Conservation (phyloP, 2,329 filamentous ascomycete genomes). For the Cladosporium sp. region DNA sequence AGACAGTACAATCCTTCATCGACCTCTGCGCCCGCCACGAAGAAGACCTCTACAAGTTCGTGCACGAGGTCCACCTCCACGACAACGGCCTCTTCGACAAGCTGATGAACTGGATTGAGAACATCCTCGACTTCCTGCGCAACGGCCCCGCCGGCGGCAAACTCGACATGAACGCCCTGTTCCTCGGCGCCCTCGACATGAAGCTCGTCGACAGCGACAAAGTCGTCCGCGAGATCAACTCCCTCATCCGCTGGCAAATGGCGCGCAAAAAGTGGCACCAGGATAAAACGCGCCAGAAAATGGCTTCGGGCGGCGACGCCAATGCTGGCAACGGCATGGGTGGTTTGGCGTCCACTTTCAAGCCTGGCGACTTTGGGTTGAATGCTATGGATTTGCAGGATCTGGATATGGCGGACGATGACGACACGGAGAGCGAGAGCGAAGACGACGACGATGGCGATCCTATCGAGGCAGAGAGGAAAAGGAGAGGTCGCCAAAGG, state of each 20-base stretch:
- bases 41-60: constrained; percentile 97
- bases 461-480: constrained; percentile 83
- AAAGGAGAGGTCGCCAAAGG: constrained; percentile 71
- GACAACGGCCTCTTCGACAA: constrained; percentile 96
- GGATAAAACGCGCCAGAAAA: constrained; percentile 97
- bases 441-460: constrained; percentile 73
- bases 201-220: constrained; percentile 68
- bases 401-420: constrained; percentile 74
- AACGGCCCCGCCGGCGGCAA: constrained; percentile 79
- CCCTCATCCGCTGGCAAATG: constrained; percentile 89
- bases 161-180: constrained; percentile 90
- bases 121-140: constrained; percentile 88
- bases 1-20: constrained; percentile 97
- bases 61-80: constrained; percentile 95
- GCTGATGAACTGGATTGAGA: constrained; percentile 96
- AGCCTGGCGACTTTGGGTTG: constrained; percentile 83
- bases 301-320: constrained; percentile 64
- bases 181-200: constrained; percentile 73
- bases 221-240: constrained; percentile 78
- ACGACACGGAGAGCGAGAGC: constrained; percentile 65
- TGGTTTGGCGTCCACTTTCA: constrained; percentile 61
- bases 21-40: constrained; percentile 94
- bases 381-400: constrained; percentile 85
- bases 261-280: constrained; percentile 97
- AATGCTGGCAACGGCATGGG: constrained; percentile 53